phyloP scores from a whole-genome alignment of 495 filamentous ascomycete species.

The Xylaria telfairii region DNA sequence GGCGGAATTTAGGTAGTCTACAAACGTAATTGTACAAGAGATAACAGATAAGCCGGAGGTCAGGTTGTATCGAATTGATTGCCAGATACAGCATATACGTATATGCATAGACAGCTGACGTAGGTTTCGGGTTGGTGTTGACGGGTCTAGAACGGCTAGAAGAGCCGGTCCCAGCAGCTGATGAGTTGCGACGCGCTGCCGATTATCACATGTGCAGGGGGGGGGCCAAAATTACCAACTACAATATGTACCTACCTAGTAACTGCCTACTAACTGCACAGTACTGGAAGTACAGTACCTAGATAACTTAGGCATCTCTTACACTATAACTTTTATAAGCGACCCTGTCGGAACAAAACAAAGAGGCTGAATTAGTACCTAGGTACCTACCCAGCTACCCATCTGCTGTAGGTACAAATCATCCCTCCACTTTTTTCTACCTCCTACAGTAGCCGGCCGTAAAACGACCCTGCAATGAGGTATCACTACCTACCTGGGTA shows the following conservation, averaged over 20 bases:
- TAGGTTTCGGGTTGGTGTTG: conserved; percentile 31
- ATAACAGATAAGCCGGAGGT: conserved; percentile 8
- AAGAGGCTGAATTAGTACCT: not conserved
- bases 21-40: not conserved
- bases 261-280: too few relatives aligned
- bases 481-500: not conserved
- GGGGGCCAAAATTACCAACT: too few relatives aligned
- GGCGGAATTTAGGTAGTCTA: conserved; percentile 6
- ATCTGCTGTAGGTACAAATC: too few relatives aligned
- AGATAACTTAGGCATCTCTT: too few relatives aligned
- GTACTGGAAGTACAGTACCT: too few relatives aligned
- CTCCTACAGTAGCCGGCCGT: not conserved
- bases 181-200: not conserved
- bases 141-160: not conserved
- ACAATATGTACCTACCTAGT: not conserved
- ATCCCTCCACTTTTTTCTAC: not conserved
- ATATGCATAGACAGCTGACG: conserved; percentile 35
- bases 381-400: too few relatives aligned
- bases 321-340: too few relatives aligned
- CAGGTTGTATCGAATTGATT: conserved; percentile 16
- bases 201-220: not conserved
- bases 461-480: not conserved
- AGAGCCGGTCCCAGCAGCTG: conserved; percentile 6
- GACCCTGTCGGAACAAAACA: not conserved
- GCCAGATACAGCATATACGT: not conserved